These are phyloP conservation scores for Henckelia pumila DNA, from an alignment of 257 asterid species.

Conservation along the genomic window DNA sequence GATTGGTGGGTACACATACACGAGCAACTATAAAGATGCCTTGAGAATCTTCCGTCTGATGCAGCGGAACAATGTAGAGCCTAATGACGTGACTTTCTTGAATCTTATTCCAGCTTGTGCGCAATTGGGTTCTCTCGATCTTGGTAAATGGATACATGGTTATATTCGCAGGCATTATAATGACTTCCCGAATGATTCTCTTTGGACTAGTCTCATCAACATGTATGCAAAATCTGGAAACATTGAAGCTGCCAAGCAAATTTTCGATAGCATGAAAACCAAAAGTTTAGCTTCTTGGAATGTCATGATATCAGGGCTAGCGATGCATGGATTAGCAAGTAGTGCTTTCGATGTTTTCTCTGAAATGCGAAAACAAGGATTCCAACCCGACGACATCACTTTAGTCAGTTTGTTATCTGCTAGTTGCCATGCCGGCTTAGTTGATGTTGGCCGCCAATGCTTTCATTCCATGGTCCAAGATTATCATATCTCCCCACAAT, in stretches of 20 bases:
- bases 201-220: constrained; percentile 42
- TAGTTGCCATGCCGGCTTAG: constrained; percentile 43
- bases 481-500: constrained; percentile 30
- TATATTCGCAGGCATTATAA: constrained; percentile 34
- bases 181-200: constrained; percentile 36
- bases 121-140: constrained; percentile 42
- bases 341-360: constrained; percentile 35
- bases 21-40: constrained; percentile 36
- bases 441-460: constrained; percentile 33
- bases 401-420: constrained; percentile 42
- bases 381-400: constrained; percentile 41
- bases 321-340: constrained; percentile 44
- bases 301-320: constrained; percentile 45
- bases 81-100: constrained; percentile 45
- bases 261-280: constrained; percentile 23
- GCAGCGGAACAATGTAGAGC: constrained; percentile 28
- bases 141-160: constrained; percentile 46
- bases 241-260: constrained; percentile 38
- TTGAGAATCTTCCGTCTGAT: constrained; percentile 31
- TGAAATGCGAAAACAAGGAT: constrained; percentile 32
- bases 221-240: constrained; percentile 53
- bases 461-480: constrained; percentile 37
- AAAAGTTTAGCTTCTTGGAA: constrained; percentile 43
- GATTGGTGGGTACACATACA: constrained; percentile 47
- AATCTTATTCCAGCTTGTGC: constrained; percentile 49